A percentile compares a stretch with the other conserved stretches of the same genome.
Conservation (phyloP, 1,139 yeast species). For the Candida buenavistaensis region DNA sequence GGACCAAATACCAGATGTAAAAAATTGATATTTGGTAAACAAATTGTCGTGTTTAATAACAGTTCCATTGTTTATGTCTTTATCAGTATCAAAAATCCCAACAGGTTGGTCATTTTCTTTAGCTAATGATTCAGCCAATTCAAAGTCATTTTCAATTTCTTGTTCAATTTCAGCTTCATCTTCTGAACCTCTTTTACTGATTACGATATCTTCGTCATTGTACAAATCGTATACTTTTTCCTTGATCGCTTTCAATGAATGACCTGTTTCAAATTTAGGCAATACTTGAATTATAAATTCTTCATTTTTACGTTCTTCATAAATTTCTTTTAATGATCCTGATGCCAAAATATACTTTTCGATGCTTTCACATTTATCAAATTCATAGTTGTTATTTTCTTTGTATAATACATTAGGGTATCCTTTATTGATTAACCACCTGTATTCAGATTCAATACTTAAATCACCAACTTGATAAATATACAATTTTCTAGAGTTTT, state of each 20-base stretch:
- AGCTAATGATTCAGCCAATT: slow-evolving; percentile 33
- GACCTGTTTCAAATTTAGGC: slow-evolving; percentile 25
- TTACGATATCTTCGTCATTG: slow-evolving; percentile 16
- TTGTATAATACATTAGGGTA: slow-evolving; percentile 4
- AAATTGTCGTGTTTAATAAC: slow-evolving; percentile 21
- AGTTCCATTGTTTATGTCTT: slow-evolving; percentile 11
- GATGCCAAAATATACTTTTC: slow-evolving; percentile 16
- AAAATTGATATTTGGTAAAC: slow-evolving; percentile 44
- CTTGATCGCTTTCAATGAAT: slow-evolving; percentile 1
- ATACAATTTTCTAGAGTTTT: slow-evolving; percentile 15
- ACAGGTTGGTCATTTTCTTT: slow-evolving; percentile 27
- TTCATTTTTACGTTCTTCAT: slow-evolving; percentile 8
- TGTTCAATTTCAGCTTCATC: slow-evolving; percentile 20
- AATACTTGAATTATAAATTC: slow-evolving; percentile 30
- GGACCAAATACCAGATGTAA: slow-evolving; percentile 66
- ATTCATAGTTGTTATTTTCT: neutral
- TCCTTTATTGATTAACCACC: neutral
- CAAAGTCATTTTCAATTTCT: slow-evolving; percentile 36
- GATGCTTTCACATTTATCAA: slow-evolving; percentile 11
- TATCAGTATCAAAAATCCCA: slow-evolving; percentile 18
- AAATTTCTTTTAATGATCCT: slow-evolving; percentile 1
- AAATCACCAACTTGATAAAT: slow-evolving; percentile 28
- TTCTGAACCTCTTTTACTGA: slow-evolving; percentile 16
- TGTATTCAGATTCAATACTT: slow-evolving; percentile 1
- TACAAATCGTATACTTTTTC: slow-evolving; percentile 17